Percentiles rank a stretch among this genome's conserved stretches.
Evolutionary conservation across 257 asterid genomes (phyloP).

Genomic region (Gentiana dahurica): DNA sequence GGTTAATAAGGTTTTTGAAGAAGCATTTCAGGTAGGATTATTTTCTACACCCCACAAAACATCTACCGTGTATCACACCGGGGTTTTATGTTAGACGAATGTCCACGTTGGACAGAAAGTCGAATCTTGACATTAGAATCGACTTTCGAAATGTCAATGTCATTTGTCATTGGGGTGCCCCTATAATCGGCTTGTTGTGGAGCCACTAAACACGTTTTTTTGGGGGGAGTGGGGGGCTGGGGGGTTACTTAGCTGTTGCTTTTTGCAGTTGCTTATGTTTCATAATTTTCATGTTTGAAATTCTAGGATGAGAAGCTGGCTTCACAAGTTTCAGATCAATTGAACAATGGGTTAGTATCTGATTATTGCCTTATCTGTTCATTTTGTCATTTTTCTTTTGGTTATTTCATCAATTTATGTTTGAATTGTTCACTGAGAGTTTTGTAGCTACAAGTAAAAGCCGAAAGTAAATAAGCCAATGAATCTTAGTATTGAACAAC

Average conservation of each 20-base stretch:
- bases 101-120: no score
- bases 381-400: background rate
- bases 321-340: constrained; percentile 19
- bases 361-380: background rate
- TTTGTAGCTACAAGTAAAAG: no score
- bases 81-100: no score
- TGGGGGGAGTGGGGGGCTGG: no score
- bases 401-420: background rate
- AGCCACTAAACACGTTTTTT: no score
- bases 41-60: background rate
- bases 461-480: no score
- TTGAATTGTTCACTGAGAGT: background rate
- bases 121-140: no score
- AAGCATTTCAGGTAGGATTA: constrained; percentile 60
- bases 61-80: no score
- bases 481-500: no score
- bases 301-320: constrained; percentile 39
- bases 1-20: constrained; percentile 65
- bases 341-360: constrained; percentile 33
- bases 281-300: constrained; percentile 5
- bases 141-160: background rate
- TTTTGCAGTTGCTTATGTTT: background rate
- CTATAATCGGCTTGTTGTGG: no score
- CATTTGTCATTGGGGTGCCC: no score
- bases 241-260: no score